Conservation (phyloP, 345 rosid species). For the Brassica rapa region DNA sequence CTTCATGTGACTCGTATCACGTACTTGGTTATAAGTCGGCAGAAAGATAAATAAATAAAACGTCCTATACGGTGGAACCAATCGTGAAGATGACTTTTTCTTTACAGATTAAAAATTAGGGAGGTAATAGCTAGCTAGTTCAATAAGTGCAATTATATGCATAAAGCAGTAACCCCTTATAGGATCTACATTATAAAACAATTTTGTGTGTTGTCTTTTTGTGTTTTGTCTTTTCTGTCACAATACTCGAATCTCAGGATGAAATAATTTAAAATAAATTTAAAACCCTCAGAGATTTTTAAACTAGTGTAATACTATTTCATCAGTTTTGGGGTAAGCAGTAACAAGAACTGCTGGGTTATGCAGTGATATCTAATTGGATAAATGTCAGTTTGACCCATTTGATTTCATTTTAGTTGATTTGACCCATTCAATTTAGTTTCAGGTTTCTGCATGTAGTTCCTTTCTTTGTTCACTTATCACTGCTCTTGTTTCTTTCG, state of each 20-base stretch:
- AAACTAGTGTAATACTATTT: slow-evolving; percentile 28
- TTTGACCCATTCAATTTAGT: slow-evolving; percentile 13
- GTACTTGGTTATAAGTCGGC: not conserved
- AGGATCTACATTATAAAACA: not conserved
- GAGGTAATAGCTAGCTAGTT: slow-evolving; percentile 21
- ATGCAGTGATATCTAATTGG: slow-evolving; percentile 34
- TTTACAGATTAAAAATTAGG: not conserved
- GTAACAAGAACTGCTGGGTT: slow-evolving; percentile 30
- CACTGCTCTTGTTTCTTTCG: slow-evolving; percentile 1
- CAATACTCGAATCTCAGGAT: slow-evolving; percentile 7
- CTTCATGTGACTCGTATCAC: not conserved
- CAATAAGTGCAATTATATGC: slow-evolving; percentile 23
- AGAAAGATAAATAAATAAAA: not conserved
- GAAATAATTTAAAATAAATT: not conserved
- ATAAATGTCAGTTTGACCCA: slow-evolving; percentile 40
- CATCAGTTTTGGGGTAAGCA: slow-evolving; percentile 19
- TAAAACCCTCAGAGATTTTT: not conserved
- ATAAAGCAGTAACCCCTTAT: slow-evolving; percentile 14
- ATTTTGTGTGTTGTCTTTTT: slow-evolving; percentile 20
- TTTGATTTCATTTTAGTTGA: slow-evolving; percentile 10
- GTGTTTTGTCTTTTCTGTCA: slow-evolving; percentile 25
- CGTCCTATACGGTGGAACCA: slow-evolving; percentile 18
- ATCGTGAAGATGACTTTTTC: not conserved
- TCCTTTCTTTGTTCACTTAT: not conserved
- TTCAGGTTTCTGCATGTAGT: slow-evolving; percentile 19